These are phyloP conservation scores for Tuber indicum DNA, from an alignment of 495 filamentous ascomycete genomes.

Conservation along the genomic window DNA sequence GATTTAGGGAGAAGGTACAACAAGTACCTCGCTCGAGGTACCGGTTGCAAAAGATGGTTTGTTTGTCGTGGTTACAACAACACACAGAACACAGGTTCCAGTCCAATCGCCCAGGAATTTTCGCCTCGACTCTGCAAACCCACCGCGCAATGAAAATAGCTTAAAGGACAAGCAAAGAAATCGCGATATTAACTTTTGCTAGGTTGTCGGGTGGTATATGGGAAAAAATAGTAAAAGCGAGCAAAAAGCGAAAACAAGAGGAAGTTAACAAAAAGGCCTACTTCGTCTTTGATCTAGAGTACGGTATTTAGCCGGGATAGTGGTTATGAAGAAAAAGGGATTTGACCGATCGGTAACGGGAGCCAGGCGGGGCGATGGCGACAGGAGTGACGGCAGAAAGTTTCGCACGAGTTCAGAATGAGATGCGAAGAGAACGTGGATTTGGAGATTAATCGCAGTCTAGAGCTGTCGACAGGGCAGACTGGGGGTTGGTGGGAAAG, in stretches of 20 bases:
- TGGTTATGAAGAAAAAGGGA: background rate
- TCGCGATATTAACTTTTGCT: background rate
- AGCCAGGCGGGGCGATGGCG: background rate
- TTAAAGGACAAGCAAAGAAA: background rate
- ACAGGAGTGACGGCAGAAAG: background rate
- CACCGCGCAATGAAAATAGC: background rate
- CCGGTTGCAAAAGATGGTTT: background rate
- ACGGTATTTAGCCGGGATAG: background rate
- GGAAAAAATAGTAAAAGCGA: background rate
- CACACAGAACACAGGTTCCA: background rate
- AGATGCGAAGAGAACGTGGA: background rate
- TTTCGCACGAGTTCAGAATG: background rate
- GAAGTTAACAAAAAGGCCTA: background rate
- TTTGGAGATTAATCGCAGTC: background rate
- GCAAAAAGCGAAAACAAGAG: background rate
- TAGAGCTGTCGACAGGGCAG: background rate
- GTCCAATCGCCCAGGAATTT: background rate
- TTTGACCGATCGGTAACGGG: background rate
- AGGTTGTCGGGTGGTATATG: background rate
- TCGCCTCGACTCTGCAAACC: background rate
- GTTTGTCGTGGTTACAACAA: slow-evolving; percentile 1
- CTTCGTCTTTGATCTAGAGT: background rate
- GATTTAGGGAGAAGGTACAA: slow-evolving; percentile 2
- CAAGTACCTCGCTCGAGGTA: background rate
- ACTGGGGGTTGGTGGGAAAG: background rate